Base-by-base conservation (phyloP, 129 eudicot genomes). In the Flaveria ramosissima region DNA sequence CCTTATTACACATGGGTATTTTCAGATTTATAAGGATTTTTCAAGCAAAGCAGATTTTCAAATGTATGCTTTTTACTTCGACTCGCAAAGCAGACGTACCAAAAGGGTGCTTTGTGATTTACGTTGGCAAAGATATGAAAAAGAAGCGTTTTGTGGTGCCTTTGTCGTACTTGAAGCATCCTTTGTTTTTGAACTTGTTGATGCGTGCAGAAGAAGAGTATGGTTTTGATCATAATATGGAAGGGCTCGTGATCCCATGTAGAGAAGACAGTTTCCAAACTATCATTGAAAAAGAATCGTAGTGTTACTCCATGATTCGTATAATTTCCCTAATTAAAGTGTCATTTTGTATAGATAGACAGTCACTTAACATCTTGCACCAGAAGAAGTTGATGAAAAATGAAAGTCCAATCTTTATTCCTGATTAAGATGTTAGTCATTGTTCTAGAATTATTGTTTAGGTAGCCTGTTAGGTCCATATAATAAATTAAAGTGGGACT, bases 61-160 rank as follows among this genome's bases (percentile, higher is more conserved):
- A 19, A 63, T 26, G 79, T 30, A 27, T 64, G 67, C 68, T 70
- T 17, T 42, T 70, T 27, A 17, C 46, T 17, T 63, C 67, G 2
- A 32, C 16, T 42, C 30, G 42, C 24, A 48, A 15, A 48, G 43
- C 36, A 26, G 78, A 77, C 47, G 83, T 87, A 13, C 96, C 96
- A 2, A 90, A 88, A 72, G 90, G 96, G 16, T 77, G 67, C 63
- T 76, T 85, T 77, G 84, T 84, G 27, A 85, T 88, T 41, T 90
- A 88, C 77, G 86, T 90, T 15, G 92, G 92, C 11, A 89, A 85
- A 32, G 45, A 72, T 20, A 75, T 82, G 41, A 88, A 70, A 74
- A 90, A 78, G 68, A 90, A 76, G 76, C 62, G 88, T 11, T 84
- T 66, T 78, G 68, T 88, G 9, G 75, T 90, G 26, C 96, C 91